phyloP scores from a whole-genome alignment of 2,329 filamentous ascomycete species.

The Lecanicillium sp. region DNA sequence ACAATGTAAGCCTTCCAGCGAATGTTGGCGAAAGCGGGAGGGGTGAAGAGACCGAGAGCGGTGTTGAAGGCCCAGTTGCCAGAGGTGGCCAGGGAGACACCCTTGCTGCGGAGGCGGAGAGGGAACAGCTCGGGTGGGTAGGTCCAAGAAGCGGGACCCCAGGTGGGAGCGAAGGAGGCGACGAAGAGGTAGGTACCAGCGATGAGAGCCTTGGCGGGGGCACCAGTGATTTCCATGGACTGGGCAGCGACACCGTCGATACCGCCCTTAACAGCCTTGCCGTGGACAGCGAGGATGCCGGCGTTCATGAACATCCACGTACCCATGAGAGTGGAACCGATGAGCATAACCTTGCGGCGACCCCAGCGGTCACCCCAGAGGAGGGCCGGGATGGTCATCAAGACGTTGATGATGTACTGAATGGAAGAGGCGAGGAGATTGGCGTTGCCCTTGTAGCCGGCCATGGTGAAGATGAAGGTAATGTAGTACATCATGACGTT shows the following conservation, averaged over 20 bases:
- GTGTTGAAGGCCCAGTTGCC: slow-evolving; percentile 37
- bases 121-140: slow-evolving; percentile 37
- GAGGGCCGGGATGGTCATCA: slow-evolving; percentile 71
- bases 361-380: slow-evolving; percentile 72
- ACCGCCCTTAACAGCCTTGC: slow-evolving; percentile 33
- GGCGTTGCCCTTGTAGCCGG: slow-evolving; percentile 37
- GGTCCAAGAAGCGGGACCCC: slow-evolving; percentile 43
- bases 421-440: slow-evolving; percentile 50
- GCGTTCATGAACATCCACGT: slow-evolving; percentile 52
- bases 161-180: slow-evolving; percentile 40
- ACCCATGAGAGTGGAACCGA: slow-evolving; percentile 61
- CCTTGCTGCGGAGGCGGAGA: slow-evolving; percentile 32
- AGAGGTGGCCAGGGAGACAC: slow-evolving; percentile 30
- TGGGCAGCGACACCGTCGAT: slow-evolving; percentile 39
- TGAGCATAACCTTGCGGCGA: slow-evolving; percentile 60
- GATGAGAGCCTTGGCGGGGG: slow-evolving; percentile 56
- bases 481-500: slow-evolving; percentile 65
- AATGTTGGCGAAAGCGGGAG: slow-evolving; percentile 32
- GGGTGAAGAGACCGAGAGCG: slow-evolving; percentile 34
- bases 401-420: slow-evolving; percentile 67
- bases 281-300: slow-evolving; percentile 44
- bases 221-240: slow-evolving; percentile 41
- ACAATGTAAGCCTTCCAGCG: slow-evolving; percentile 47
- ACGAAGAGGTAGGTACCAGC: slow-evolving; percentile 62
- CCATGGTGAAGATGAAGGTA: slow-evolving; percentile 34